Evolutionary conservation across 768 basidiomycete genomes (phyloP), one percentile per base, ranked within the genome.

Genomic region (Pisolithus albus): DNA sequence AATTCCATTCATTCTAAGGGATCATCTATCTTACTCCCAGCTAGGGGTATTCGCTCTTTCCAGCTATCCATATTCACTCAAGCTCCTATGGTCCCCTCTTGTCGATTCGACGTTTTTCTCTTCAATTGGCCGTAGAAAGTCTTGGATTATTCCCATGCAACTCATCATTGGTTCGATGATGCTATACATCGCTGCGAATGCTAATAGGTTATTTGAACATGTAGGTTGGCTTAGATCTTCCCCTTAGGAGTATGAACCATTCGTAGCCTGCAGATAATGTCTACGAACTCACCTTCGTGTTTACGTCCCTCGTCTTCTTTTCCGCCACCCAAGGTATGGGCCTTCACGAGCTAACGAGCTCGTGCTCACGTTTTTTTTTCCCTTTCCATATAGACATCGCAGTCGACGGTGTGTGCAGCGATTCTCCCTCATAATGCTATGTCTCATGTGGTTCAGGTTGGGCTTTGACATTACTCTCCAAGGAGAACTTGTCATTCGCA

Each of bases 71-170:
- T 99, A 98, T 73, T 96, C 92, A 19, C 81, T 99, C 61, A 99
- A 99, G 72, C 70, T 99, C 54, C 68, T 98, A 57, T 98, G 95
- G 94, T 95, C 92, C 7, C 96, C 96, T 47, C 86, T 99, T 55
- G 92, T 99, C 50, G 96, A 99, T 64, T 89, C 95, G 2, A 74
- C 87, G 56, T 99, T 87, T 68, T 74, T 86, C 61, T 71, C 81
- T 36, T 84, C 81, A 39, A 58, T 94, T 55, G 96, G 96, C n/a
- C 84, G 96, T 46, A 78, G 96, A 56, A 99, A 97, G 69, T 93
- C 91, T 55, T 99, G 96, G 96, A 98, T 99, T 59, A 86, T 98
- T 55, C 96, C 96, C 41, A 96, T 99, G 78, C 96, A 99, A 66
- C 65, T 84, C 30, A 82, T 92, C 56, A 88, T 97, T 46, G 96